Evolutionary conservation across 306 rosid species (phyloP), one percentile per base, ranked within the genome.

Genomic region (Mimosa pudica): DNA sequence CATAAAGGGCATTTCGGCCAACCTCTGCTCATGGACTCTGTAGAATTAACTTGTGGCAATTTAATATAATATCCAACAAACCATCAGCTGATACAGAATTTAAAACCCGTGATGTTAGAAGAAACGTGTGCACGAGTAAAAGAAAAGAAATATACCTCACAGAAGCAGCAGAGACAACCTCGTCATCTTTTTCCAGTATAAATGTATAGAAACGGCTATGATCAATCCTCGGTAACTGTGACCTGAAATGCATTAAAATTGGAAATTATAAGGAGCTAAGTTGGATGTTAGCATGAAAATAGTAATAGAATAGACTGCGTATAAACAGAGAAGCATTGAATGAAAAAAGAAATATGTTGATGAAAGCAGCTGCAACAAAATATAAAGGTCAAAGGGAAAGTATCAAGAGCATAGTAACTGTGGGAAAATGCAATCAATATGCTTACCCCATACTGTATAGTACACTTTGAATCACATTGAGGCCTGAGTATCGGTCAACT

Each of bases 1-100:
- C 10, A 86, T 76, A 14, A 86, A 80, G 18, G 89, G 81, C 78
- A 86, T 80, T 54, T 86, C 89, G 0, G 82, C 82, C 46, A 77
- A 18, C 71, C 74, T 70, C 14, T 6, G 76, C 54, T 86, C 86
- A 68, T 78, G 86, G 30, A 82, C 30, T 48, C 89, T 86, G 35
- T 54, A 33, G 18, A 78, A 17, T n/a, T 52, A 38, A 13, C 14
- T 6, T 5, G 42, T 47, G 55, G 69, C 24, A 18, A 33, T 12
- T 55, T 46, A 52, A 69, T 36, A 51, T 10, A 52, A 61, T 61
- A 61, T 61, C 10, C 66, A 10, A 61, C 66, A 0, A 0, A 8
- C 24, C 35, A 24, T 65, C 57, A 35, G 47, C n/a, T 58, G 4
- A 62, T 62, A 30, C 8, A 54, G 69, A 33, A 82, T 33, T 57